phyloP scores from a whole-genome alignment of 129 eudicot species.

The Saussurea involucrata region DNA sequence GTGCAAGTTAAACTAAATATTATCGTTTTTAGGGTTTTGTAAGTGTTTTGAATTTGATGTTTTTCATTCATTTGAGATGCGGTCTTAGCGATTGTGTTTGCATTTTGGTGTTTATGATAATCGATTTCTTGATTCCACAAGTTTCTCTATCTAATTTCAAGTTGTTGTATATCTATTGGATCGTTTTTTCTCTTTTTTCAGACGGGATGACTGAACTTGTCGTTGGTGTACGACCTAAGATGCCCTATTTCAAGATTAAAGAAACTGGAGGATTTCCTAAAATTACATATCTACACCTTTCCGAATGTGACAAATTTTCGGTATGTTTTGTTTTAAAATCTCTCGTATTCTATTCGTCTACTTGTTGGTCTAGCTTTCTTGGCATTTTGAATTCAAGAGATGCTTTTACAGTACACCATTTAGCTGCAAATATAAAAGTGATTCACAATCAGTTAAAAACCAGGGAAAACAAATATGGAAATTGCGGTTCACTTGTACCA shows the following conservation, averaged over 20 bases:
- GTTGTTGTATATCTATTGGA: too few species aligned
- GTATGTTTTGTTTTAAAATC: slow-evolving; percentile 31
- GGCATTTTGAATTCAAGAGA: neutral
- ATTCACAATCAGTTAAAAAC: neutral
- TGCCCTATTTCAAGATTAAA: slow-evolving; percentile 61
- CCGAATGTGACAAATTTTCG: slow-evolving; percentile 82
- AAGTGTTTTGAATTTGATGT: too few species aligned
- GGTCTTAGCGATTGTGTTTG: too few species aligned
- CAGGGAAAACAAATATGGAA: too few species aligned
- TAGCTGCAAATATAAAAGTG: neutral
- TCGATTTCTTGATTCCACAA: too few species aligned
- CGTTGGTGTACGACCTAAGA: slow-evolving; percentile 58
- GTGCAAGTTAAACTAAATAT: too few species aligned
- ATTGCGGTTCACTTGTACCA: neutral
- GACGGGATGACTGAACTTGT: slow-evolving; percentile 62
- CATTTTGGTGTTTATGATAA: too few species aligned
- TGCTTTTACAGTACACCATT: neutral
- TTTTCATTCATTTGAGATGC: too few species aligned
- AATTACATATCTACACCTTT: slow-evolving; percentile 73
- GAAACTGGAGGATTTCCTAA: slow-evolving; percentile 40
- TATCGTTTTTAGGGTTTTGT: too few species aligned
- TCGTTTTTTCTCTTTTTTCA: slow-evolving; percentile 34
- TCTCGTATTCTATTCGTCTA: too few species aligned
- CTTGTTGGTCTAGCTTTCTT: too few species aligned
- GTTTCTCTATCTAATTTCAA: too few species aligned